A percentile compares a stretch with the other conserved stretches of the same genome.
Conservation (phyloP, 352 stramenopile genomes). For the Detonula confervacea region DNA sequence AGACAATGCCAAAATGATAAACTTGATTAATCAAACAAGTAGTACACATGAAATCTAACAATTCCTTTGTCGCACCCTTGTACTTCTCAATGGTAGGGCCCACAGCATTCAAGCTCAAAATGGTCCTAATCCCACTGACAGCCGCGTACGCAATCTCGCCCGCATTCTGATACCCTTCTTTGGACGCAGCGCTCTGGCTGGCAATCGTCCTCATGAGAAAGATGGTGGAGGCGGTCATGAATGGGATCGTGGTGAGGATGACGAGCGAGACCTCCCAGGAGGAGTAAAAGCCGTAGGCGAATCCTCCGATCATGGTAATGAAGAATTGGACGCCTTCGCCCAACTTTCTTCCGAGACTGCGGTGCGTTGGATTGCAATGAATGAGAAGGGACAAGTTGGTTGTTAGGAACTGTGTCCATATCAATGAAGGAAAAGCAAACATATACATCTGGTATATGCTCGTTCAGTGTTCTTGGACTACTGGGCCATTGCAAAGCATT, state of each 20-base stretch:
- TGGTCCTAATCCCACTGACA: slow-evolving; percentile 72
- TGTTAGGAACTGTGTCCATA: too few relatives aligned
- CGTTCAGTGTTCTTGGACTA: too few relatives aligned
- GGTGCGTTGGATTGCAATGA: too few relatives aligned
- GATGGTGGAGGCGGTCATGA: slow-evolving; percentile 48
- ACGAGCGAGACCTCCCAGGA: slow-evolving; percentile 71
- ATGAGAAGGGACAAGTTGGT: too few relatives aligned
- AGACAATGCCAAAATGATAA: too few relatives aligned
- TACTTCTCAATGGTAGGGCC: slow-evolving; percentile 70
- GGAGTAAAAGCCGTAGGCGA: slow-evolving; percentile 71
- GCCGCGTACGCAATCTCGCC: slow-evolving; percentile 57
- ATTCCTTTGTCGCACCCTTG: slow-evolving; percentile 40
- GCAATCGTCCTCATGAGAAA: slow-evolving; percentile 60
- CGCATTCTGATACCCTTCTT: slow-evolving; percentile 48
- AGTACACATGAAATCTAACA: too few relatives aligned
- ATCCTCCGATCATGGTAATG: slow-evolving; percentile 66
- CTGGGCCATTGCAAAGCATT: too few relatives aligned
- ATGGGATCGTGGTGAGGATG: slow-evolving; percentile 63
- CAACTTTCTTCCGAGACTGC: slow-evolving; percentile 78
- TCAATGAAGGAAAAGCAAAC: too few relatives aligned
- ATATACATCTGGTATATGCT: too few relatives aligned
- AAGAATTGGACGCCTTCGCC: slow-evolving; percentile 80
- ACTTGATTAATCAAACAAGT: too few relatives aligned
- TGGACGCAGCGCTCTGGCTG: slow-evolving; percentile 18
- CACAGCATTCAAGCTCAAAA: slow-evolving; percentile 74